phyloP scores from a whole-genome alignment of 2,329 filamentous ascomycete species.

The Sphaerulina vaccinii region DNA sequence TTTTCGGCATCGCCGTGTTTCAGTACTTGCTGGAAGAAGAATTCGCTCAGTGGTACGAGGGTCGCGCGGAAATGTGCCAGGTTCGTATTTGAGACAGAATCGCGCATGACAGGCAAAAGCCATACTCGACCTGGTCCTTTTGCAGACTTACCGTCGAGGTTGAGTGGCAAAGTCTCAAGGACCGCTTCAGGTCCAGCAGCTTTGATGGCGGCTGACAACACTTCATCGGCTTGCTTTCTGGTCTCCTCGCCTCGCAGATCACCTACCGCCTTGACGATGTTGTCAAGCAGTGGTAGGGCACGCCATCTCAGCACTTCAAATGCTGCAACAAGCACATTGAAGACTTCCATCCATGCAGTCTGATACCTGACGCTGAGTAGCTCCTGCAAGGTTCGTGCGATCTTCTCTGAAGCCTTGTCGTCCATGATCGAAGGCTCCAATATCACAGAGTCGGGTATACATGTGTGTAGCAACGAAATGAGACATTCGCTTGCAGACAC shows the following conservation, averaged over 20 bases:
- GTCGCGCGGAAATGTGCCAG: slow-evolving; percentile 81
- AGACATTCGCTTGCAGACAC: slow-evolving; percentile 93
- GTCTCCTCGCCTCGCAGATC: slow-evolving; percentile 84
- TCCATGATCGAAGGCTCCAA: slow-evolving; percentile 89
- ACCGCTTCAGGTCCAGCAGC: slow-evolving; percentile 88
- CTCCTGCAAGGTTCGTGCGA: slow-evolving; percentile 70
- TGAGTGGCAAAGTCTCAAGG: slow-evolving; percentile 78
- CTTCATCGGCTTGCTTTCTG: slow-evolving; percentile 91
- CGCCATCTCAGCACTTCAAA: slow-evolving; percentile 86
- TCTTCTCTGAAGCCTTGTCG: slow-evolving; percentile 80
- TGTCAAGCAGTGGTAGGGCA: slow-evolving; percentile 72
- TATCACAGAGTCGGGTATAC: slow-evolving; percentile 78
- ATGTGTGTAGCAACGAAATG: slow-evolving; percentile 88
- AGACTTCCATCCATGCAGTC: slow-evolving; percentile 90
- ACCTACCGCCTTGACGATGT: slow-evolving; percentile 75
- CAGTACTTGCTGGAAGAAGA: slow-evolving; percentile 83
- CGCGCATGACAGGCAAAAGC: slow-evolving; percentile 87
- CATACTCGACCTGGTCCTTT: slow-evolving; percentile 83
- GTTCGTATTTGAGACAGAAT: slow-evolving; percentile 85
- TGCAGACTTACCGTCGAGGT: slow-evolving; percentile 69
- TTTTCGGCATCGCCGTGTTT: slow-evolving; percentile 80
- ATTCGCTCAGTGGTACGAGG: slow-evolving; percentile 84
- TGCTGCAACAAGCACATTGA: slow-evolving; percentile 81
- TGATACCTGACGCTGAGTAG: slow-evolving; percentile 89
- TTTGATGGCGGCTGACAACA: slow-evolving; percentile 81